Evolutionary conservation across 129 eudicot species (phyloP), one percentile per base, ranked within the genome.

Genomic region (Tagetes patula): DNA sequence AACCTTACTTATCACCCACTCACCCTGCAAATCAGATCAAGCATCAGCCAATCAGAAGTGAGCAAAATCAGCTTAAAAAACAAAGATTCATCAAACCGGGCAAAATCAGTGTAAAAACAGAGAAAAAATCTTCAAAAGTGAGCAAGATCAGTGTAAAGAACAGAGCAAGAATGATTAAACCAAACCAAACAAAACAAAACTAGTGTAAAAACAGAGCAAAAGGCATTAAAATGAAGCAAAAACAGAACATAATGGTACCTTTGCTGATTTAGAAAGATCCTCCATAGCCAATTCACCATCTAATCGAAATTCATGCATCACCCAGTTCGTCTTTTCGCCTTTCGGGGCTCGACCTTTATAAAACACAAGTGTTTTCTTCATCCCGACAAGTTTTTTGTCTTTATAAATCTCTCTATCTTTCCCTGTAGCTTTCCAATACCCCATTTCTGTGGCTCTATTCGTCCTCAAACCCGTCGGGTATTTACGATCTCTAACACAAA

Each of bases 361-460:
- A 64, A 84, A 91, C 43, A 91, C 95, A 69, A 91, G 74, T 31
- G 89, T 87, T 43, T 91, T 88, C 88, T 85, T 91, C 91, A 88
- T 84, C 14, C 97, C 95, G 1, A 88, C 73, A 2, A 87, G 75
- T 6, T 73, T 56, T 68, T 78, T 86, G 9, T 48, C 79, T 43
- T 80, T 77, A 66, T 70, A 84, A 73, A 91, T 81, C 76, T 88
- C 96, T 83, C 80, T 86, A 69, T 86, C 96, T 71, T 86, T 88
- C 12, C 89, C 96, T 0, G 96, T 89, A 0, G 96, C 96, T 72
- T 89, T 89, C 96, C 96, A 89, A 70, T 89, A 89, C 4, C 92
- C 96, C 47, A 85, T 86, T 11, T 70, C 83, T 27, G 90, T 88
- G 13, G 96, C 92, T 64, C 91, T 76, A 64, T 88, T 91, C 6